Evolutionary conservation across 2,329 filamentous ascomycete species (phyloP), one percentile per base, ranked within the genome.

Genomic region (Arthrobotrys musiformis): DNA sequence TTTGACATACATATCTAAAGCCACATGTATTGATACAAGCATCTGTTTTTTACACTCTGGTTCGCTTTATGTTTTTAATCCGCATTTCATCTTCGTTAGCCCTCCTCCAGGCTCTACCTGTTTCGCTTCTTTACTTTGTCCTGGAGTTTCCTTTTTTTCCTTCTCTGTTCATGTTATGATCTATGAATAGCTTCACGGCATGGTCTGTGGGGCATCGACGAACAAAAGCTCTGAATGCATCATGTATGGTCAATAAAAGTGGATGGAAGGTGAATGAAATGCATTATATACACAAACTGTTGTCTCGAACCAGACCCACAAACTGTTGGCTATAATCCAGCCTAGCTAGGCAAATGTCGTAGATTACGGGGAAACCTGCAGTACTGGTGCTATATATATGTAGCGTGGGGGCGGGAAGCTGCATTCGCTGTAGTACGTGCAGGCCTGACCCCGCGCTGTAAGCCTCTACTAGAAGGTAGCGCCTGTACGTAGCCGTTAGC

Each of bases 201-300:
- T 67, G 33, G 50, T 26, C 44, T 24, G 61, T 62, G 70, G 70
- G 50, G 48, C n/a, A 17, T 62, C 35, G 40, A 35, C 30, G 66
- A 61, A 66, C 50, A 74, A 74, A 74, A 74, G 62, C 62, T 74
- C 56, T 62, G 52, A 61, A 37, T 37, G 46, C 42, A 74, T 74
- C 70, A 50, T 74, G 70, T 74, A 74, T 42, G 54, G 62, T 67
- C 50, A 46, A 74, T 68, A 44, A 62, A 58, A 68, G 66, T 33
- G 52, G 52, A 73, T 22, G 40, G 52, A 48, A 50, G 52, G 70
- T 67, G 42, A 62, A 58, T 58, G 54, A 58, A 58, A 61, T 67
- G 42, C 62, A 66, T 62, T 40, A 67, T 74, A 67, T 24, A 67
- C 61, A 61, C 28, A 52, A 26, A 60, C 15, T 22, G 24, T 7